Evolutionary conservation across 345 rosid genomes (phyloP), one percentile per base, ranked within the genome.

Genomic region (Corchorus capsularis): DNA sequence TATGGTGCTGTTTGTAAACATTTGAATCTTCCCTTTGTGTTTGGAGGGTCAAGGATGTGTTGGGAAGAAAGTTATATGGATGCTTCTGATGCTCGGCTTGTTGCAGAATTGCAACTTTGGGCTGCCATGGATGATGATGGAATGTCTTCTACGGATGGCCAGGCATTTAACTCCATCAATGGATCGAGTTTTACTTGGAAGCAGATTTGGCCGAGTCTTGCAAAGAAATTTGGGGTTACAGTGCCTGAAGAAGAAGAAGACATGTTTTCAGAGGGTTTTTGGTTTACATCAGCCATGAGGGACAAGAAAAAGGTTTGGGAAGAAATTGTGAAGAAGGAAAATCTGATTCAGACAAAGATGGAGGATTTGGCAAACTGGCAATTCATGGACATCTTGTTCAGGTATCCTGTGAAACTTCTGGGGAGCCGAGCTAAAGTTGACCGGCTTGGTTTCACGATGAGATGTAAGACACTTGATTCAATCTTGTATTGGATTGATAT

Each of bases 1-100:
- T 93, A 93, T 69, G 99, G 89, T 16, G 76, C 91, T 0, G 83
- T 91, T 11, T 93, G 99, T 74, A 88, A 83, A 69, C 77, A 87
- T 79, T 56, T 90, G 61, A 86, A 84, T n/a, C 89, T 89, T 9
- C 92, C 97, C 49, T 94, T 94, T 76, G 88, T 88, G 69, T 94
- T 94, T 82, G 99, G 98, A 9, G 99, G 98, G 75, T 82, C 90
- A 6, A 88, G 84, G 81, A 89, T 89, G 76, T 83, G 92, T 17
- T 94, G 98, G 98, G 98, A 93, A 75, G 95, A 93, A 82, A 75
- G 73, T n/a, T 89, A 75, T 75, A 86, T 94, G 4, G 98, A 94
- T 71, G 91, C 92, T 0, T 90, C 97, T 4, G 98, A 93, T 78
- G 85, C 89, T 0, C 64, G 91, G 59, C 62, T 92, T 35, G 97